Percentiles rank a stretch among this genome's conserved stretches.
These are phyloP conservation scores for Hibiscus syriacus DNA, from an alignment of 345 rosid species.

Conservation along the genomic window DNA sequence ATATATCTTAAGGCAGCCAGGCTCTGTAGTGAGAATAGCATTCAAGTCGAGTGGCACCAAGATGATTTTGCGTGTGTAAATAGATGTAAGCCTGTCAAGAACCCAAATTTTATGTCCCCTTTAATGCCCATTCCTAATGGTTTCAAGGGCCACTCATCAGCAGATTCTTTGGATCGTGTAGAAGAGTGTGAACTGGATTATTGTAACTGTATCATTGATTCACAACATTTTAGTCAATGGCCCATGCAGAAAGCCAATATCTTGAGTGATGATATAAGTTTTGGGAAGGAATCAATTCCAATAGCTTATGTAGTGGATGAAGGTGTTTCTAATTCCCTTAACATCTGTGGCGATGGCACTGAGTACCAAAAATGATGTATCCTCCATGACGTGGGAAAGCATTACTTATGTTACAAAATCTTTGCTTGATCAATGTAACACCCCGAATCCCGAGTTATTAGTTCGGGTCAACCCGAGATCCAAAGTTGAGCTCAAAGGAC, in stretches of 20 bases:
- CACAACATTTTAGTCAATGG: slow-evolving; percentile 41
- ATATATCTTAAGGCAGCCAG: slow-evolving; percentile 86
- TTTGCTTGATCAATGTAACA: slow-evolving; percentile 48
- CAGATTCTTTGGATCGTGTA: slow-evolving; percentile 21
- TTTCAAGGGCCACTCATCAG: slow-evolving; percentile 15
- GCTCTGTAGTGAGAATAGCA: slow-evolving; percentile 83
- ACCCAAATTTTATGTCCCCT: slow-evolving; percentile 26
- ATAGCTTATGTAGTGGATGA: slow-evolving; percentile 72
- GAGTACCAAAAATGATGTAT: slow-evolving; percentile 22
- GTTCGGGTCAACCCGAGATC: no score
- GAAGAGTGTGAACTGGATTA: slow-evolving; percentile 66
- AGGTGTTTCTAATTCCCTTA: slow-evolving; percentile 31
- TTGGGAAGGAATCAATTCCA: slow-evolving; percentile 68
- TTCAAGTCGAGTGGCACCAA: slow-evolving; percentile 76
- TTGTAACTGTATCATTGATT: slow-evolving; percentile 68
- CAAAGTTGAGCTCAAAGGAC: no score
- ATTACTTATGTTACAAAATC: slow-evolving; percentile 64
- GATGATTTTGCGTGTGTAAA: slow-evolving; percentile 70
- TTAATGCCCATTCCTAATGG: slow-evolving; percentile 37
- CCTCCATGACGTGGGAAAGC: slow-evolving; percentile 64
- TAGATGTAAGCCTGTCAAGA: slow-evolving; percentile 60
- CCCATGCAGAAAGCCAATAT: slow-evolving; percentile 36
- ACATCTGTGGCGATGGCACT: slow-evolving; percentile 17
- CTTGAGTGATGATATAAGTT: slow-evolving; percentile 77
- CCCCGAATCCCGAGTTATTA: no score